Evolutionary conservation across 2,329 filamentous ascomycete genomes (phyloP).

Genomic region (Epichloe elymi): DNA sequence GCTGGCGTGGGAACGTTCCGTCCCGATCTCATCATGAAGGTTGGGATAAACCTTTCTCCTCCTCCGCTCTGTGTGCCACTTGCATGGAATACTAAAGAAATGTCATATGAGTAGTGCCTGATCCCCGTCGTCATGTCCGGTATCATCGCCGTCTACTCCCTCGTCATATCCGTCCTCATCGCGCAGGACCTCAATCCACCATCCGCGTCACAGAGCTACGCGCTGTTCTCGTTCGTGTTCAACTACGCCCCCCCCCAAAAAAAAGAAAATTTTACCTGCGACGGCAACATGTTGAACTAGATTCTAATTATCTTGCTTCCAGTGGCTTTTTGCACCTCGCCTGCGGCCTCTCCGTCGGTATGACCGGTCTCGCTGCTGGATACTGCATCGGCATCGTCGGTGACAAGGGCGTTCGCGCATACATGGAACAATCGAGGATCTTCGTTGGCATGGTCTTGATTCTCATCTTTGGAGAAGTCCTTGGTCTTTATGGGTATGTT

Average conservation of each 20-base stretch:
- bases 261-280: background rate
- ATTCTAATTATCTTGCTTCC: slow-evolving; percentile 9
- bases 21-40: slow-evolving; percentile 86
- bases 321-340: slow-evolving; percentile 90
- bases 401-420: slow-evolving; percentile 83
- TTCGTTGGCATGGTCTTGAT: slow-evolving; percentile 99
- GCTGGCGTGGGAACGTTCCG: slow-evolving; percentile 74
- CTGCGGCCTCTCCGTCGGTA: slow-evolving; percentile 78
- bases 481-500: slow-evolving; percentile 87
- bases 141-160: slow-evolving; percentile 95
- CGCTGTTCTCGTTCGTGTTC: slow-evolving; percentile 60
- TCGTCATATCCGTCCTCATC: slow-evolving; percentile 94
- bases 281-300: background rate
- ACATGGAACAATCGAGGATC: slow-evolving; percentile 90
- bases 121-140: slow-evolving; percentile 96
- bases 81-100: background rate
- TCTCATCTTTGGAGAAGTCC: slow-evolving; percentile 93
- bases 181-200: slow-evolving; percentile 75
- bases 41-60: slow-evolving; percentile 18
- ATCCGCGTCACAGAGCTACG: slow-evolving; percentile 49
- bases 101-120: slow-evolving; percentile 43
- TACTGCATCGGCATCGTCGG: slow-evolving; percentile 95
- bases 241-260: too few relatives aligned
- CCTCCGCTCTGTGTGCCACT: background rate
- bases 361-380: slow-evolving; percentile 85